These are phyloP conservation scores for Plasmodium billcollinsi DNA, from an alignment of 169 alveolate genomes.

Conservation along the genomic window DNA sequence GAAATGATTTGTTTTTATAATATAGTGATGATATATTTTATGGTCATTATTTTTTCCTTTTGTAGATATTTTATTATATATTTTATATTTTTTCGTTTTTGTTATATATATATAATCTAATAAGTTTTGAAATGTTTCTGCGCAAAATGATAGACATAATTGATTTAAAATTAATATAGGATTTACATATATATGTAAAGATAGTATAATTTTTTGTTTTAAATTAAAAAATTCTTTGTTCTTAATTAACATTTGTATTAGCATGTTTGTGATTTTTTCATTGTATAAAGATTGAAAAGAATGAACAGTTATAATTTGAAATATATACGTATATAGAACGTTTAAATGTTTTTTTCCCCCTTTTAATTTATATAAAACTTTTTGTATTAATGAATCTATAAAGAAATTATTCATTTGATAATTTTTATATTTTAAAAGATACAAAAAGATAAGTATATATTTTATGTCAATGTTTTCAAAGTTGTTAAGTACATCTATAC, in stretches of 20 bases:
- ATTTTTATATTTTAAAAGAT: conserved; percentile 49
- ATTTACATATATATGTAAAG: conserved; percentile 31
- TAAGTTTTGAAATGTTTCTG: conserved; percentile 7
- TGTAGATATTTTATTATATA: not conserved
- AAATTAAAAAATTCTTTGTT: not conserved
- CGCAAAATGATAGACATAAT: conserved; percentile 23
- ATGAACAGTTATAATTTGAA: conserved; percentile 12
- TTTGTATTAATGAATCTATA: conserved; percentile 28
- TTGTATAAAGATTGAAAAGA: conserved; percentile 11
- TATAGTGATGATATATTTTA: no score
- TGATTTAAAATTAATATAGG: conserved; percentile 32
- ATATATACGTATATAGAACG: not conserved
- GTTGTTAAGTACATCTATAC: conserved; percentile 59
- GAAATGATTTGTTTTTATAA: no score
- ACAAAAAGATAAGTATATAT: conserved; percentile 20
- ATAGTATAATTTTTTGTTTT: conserved; percentile 32
- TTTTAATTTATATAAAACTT: conserved; percentile 17
- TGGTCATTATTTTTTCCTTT: not conserved
- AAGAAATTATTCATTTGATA: conserved; percentile 31
- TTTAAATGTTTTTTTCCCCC: conserved; percentile 4
- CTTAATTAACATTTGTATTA: conserved; percentile 7
- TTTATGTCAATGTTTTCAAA: conserved; percentile 13
- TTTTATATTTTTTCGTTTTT: no score
- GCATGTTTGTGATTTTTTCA: conserved; percentile 1
- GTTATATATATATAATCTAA: not conserved